Evolutionary conservation across 2,329 filamentous ascomycete genomes (phyloP), one percentile per base, ranked within the genome.

Genomic region (Fusarium floridanum): DNA sequence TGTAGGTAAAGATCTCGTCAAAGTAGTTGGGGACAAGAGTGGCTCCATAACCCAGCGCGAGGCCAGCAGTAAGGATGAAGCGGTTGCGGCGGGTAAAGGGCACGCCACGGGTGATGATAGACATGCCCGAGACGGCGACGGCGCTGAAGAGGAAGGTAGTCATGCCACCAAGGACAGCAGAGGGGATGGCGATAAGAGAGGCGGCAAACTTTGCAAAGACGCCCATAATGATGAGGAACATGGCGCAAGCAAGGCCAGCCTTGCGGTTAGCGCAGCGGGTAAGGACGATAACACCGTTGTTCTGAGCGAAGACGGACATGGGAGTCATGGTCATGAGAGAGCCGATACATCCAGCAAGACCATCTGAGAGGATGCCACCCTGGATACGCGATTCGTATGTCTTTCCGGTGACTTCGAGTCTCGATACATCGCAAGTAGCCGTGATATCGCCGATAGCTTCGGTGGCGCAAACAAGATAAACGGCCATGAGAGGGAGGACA

Each of bases 171-270:
- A 93, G 86, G 2, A 93, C 91, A 1, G 90, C 80, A 3, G 87
- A 83, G 0, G 94, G 94, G 73, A 97, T 96, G 6, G 93, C 89
- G 6, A 94, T 93, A 5, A 97, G 89, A 0, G 93, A 89, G 1
- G 94, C 94, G 0, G 93, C 94, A 76, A 96, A 95, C 82, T 97
- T 97, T 75, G 93, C 90, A 77, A 96, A 95, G 70, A 97, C 85
- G 17, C 94, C 94, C 90, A 95, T 95, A 75, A 97, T 82, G 71
- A 97, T 83, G 12, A 97, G 88, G 85, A 95, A 95, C 78, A 93
- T 87, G 81, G 89, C 95, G 80, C 91, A 93, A 59, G 91, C 93
- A 81, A 95, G 95, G 6, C 94, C 94, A 6, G 94, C 94, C 56
- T 91, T 93, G 64, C 94, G 90, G 81, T 95, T 96, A 1, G 94